These are phyloP conservation scores for Agaricales sp. DNA, from an alignment of 1,284 basidiomycete species.

Conservation along the genomic window DNA sequence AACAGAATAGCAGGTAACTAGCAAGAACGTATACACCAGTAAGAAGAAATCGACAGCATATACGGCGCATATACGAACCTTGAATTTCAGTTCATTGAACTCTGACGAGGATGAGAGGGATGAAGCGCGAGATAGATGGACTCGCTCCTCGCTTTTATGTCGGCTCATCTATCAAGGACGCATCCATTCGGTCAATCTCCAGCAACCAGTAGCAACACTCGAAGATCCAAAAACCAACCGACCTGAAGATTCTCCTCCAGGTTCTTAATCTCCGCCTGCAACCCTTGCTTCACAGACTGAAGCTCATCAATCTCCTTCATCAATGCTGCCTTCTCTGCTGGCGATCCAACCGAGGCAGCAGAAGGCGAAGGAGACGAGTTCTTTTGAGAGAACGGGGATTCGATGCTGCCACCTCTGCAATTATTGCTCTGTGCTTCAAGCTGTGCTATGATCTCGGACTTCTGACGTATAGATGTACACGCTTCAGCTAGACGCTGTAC, in stretches of 20 bases:
- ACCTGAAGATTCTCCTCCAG: not conserved
- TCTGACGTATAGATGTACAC: not conserved
- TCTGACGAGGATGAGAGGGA: not conserved
- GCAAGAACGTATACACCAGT: not conserved
- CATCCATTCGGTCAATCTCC: too few species aligned
- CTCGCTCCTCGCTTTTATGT: not conserved
- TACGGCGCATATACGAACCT: not conserved
- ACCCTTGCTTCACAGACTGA: not conserved
- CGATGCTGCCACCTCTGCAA: too few species aligned
- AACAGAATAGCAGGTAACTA: not conserved
- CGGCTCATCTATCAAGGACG: too few species aligned
- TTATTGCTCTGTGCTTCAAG: not conserved
- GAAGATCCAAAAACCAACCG: not conserved
- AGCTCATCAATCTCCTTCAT: not conserved
- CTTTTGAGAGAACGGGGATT: too few species aligned
- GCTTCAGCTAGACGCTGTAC: not conserved
- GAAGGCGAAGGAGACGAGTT: too few species aligned
- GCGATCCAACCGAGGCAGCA: too few species aligned
- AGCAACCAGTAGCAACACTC: too few species aligned
- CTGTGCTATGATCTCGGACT: not conserved
- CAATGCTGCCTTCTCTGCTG: not conserved
- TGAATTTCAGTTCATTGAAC: not conserved
- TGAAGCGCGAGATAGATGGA: not conserved
- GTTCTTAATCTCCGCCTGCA: not conserved
- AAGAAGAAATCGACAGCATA: too few species aligned